A percentile compares a stretch with the other conserved stretches of the same genome.
Conservation (phyloP, 805 yeast species). For the Starmerella stellata region DNA sequence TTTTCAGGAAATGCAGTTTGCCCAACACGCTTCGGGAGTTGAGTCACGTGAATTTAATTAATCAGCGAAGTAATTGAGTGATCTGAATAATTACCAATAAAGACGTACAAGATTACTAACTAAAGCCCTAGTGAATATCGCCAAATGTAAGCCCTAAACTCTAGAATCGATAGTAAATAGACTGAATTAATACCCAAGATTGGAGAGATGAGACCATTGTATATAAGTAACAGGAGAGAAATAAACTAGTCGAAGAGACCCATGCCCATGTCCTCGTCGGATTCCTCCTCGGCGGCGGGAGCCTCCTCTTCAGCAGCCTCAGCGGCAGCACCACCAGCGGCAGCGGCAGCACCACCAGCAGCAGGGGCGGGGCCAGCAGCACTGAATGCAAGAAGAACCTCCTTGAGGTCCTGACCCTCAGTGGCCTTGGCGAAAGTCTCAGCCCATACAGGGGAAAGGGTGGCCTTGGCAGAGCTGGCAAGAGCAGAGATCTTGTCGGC, state of each 20-base stretch:
- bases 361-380: constrained; percentile 86
- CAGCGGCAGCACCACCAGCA: constrained; percentile 80
- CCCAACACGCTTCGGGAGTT: neutral
- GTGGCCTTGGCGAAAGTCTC: constrained; percentile 71
- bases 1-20: neutral
- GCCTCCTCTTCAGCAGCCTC: constrained; percentile 52
- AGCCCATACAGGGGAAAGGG: constrained; percentile 61
- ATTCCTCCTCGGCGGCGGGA: constrained; percentile 47
- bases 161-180: neutral
- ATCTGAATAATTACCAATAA: too few species aligned
- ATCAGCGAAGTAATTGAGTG: too few species aligned
- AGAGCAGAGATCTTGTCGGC: constrained; percentile 58
- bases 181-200: neutral
- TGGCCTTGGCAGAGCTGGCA: constrained; percentile 42
- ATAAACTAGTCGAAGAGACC: constrained; percentile 81
- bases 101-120: too few species aligned
- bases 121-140: neutral
- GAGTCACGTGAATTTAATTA: neutral
- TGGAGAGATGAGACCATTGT: neutral
- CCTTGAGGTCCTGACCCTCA: constrained; percentile 69
- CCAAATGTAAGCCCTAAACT: too few species aligned
- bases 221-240: neutral
- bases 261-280: constrained; percentile 77
- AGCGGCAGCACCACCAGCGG: constrained; percentile 40
- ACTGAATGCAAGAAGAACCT: constrained; percentile 42